These are phyloP conservation scores for Rhipidocladum racemiflorum DNA, from an alignment of 176 grass and related monocot species.

Conservation along the genomic window DNA sequence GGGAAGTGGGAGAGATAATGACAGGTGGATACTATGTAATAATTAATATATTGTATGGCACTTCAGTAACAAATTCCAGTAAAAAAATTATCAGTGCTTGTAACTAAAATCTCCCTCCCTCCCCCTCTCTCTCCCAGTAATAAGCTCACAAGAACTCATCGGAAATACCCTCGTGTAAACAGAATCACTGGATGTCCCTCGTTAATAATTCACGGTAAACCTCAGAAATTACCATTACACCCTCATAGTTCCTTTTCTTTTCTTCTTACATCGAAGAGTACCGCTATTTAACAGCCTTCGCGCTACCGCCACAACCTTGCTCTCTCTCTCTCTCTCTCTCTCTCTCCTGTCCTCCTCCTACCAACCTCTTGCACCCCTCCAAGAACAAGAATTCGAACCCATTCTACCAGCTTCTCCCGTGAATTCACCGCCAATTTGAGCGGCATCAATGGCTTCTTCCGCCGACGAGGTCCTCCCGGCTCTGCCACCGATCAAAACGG, in stretches of 20 bases:
- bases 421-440: slow-evolving; percentile 24
- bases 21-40: too few relatives aligned
- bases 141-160: too few relatives aligned
- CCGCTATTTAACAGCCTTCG: slow-evolving; percentile 53
- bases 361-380: not conserved
- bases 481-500: slow-evolving; percentile 44
- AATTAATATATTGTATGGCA: too few relatives aligned
- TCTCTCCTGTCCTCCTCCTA: not conserved
- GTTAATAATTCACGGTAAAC: slow-evolving; percentile 32
- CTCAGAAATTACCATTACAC: slow-evolving; percentile 21
- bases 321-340: slow-evolving; percentile 30
- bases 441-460: slow-evolving; percentile 27
- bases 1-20: too few relatives aligned
- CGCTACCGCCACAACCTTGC: slow-evolving; percentile 30
- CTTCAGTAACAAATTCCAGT: too few relatives aligned
- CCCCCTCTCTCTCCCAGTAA: too few relatives aligned
- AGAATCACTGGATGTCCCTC: not conserved
- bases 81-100: too few relatives aligned
- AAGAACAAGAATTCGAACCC: slow-evolving; percentile 32
- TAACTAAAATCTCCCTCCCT: too few relatives aligned
- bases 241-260: not conserved
- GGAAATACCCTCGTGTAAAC: not conserved
- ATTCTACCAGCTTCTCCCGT: not conserved
- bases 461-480: slow-evolving; percentile 26
- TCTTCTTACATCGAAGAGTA: not conserved